Percentiles rank a stretch among this genome's conserved stretches.
Conservation (phyloP, 108 stramenopile species). For the Nannochloropsis granulata region DNA sequence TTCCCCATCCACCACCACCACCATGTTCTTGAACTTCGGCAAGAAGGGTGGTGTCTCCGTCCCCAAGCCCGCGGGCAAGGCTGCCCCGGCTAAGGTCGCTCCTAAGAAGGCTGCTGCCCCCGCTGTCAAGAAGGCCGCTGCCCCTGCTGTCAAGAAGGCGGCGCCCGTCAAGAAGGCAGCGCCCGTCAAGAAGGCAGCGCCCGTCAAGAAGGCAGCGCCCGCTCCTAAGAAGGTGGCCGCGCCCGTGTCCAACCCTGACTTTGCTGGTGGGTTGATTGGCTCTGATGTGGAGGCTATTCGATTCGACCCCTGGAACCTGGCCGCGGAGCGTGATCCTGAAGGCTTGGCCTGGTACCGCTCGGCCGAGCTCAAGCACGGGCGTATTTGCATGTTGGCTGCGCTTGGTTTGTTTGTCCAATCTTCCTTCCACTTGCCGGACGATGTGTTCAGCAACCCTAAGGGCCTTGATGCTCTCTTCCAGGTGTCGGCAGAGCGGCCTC, state of each 20-base stretch:
- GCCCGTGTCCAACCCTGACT: not conserved
- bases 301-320: conserved; percentile 18
- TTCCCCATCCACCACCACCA: not conserved
- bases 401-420: conserved; percentile 66
- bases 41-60: not conserved
- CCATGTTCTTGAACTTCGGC: not conserved
- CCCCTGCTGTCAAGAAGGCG: not conserved
- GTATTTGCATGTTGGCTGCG: conserved; percentile 72
- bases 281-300: conserved; percentile 13
- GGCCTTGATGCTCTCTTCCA: conserved; percentile 25
- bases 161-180: not conserved
- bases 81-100: not conserved
- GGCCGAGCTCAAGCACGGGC: conserved; percentile 71
- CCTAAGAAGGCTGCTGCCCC: not conserved
- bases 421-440: conserved; percentile 35
- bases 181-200: not conserved
- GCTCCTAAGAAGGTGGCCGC: not conserved
- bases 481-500: not conserved
- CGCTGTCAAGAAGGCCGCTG: not conserved
- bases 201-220: not conserved
- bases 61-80: not conserved
- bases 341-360: conserved; percentile 45
- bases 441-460: not conserved
- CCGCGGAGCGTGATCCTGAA: not conserved
- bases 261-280: conserved; percentile 20